Conservation (phyloP, 78 protist genomes). For the Emiliania huxleyi region DNA sequence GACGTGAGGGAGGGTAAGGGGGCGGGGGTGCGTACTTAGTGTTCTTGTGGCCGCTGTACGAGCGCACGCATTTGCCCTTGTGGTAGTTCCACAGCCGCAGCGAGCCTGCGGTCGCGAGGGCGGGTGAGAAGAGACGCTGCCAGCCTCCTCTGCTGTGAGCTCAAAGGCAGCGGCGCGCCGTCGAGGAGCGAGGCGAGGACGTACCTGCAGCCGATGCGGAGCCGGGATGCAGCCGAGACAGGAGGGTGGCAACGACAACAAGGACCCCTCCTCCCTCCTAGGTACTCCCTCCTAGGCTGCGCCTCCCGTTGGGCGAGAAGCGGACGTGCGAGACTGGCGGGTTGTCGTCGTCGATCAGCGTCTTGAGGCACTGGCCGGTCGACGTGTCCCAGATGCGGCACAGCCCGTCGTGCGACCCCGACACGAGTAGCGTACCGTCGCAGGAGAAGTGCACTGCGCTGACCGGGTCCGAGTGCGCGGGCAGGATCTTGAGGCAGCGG, state of each 20-base stretch:
- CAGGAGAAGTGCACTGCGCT: conserved; percentile 82
- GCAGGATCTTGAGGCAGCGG: conserved; percentile 53
- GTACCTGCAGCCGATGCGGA: too few species aligned
- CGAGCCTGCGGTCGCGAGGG: too few species aligned
- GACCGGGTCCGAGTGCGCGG: conserved; percentile 92
- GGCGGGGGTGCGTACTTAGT: too few species aligned
- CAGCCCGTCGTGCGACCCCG: conserved; percentile 34
- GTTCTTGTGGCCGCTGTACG: conserved; percentile 83
- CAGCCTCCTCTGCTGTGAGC: conserved; percentile 62
- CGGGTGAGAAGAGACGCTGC: too few species aligned
- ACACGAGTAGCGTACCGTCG: conserved; percentile 87
- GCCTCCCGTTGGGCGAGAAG: conserved; percentile 87
- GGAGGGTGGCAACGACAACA: too few species aligned
- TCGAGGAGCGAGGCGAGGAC: background rate
- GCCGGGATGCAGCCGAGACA: too few species aligned
- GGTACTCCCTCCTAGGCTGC: too few species aligned
- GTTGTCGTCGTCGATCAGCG: conserved; percentile 73
- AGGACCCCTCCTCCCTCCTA: too few species aligned
- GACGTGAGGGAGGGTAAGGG: too few species aligned
- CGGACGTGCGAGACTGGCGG: conserved; percentile 76
- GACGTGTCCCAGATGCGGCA: conserved; percentile 88
- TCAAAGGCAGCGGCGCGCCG: conserved; percentile 63
- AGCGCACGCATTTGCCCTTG: conserved; percentile 69
- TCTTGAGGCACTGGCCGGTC: conserved; percentile 81
- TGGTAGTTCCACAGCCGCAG: conserved; percentile 75